Conservation (phyloP, 2,329 filamentous ascomycete species). For the Gnomoniopsis sp. region DNA sequence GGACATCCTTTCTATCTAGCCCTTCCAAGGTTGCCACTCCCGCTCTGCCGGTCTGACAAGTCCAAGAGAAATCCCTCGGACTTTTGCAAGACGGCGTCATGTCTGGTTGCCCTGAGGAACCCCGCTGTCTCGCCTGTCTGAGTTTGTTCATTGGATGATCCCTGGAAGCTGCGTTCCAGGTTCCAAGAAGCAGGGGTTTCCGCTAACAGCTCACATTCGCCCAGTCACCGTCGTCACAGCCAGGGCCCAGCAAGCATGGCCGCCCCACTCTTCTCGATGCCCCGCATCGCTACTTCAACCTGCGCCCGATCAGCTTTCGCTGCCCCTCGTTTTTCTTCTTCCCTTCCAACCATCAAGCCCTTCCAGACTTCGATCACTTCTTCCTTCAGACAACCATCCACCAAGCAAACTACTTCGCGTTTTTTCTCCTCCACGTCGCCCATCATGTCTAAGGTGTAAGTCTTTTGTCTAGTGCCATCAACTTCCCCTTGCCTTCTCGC, state of each 20-base stretch:
- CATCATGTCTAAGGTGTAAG: slow-evolving; percentile 76
- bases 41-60: too few relatives aligned
- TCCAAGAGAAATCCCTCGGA: neutral
- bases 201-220: neutral
- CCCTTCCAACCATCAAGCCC: slow-evolving; percentile 24
- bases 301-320: slow-evolving; percentile 26
- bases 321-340: slow-evolving; percentile 32
- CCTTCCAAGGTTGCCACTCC: too few relatives aligned
- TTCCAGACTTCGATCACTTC: slow-evolving; percentile 32
- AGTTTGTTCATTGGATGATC: slow-evolving; percentile 17
- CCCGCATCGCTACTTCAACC: slow-evolving; percentile 25
- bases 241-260: slow-evolving; percentile 25
- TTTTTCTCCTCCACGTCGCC: slow-evolving; percentile 36
- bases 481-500: slow-evolving; percentile 15
- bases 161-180: slow-evolving; percentile 11
- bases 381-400: slow-evolving; percentile 30
- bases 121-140: slow-evolving; percentile 1
- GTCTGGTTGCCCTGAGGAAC: neutral
- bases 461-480: slow-evolving; percentile 25
- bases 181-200: neutral
- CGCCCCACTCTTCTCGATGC: slow-evolving; percentile 33
- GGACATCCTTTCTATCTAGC: too few relatives aligned
- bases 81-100: neutral
- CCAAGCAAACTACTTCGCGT: slow-evolving; percentile 30
- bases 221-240: slow-evolving; percentile 1